Evolutionary conservation across 192 early-diverging fungal genomes (phyloP).

Genomic region (Linnemannia hyalina): DNA sequence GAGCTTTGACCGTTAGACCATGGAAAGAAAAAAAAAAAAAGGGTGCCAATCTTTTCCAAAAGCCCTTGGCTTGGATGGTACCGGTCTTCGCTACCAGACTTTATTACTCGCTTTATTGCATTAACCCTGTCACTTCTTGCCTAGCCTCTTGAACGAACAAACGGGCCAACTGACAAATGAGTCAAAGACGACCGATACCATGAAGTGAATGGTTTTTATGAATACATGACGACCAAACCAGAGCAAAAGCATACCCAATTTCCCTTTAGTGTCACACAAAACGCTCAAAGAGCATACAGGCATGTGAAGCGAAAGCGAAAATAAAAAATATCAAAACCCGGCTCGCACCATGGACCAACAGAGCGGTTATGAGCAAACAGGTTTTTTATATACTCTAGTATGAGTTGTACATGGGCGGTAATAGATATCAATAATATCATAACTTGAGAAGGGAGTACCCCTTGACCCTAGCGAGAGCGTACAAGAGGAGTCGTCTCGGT

Average conservation of each 20-base stretch:
- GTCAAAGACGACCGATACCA: too few species aligned
- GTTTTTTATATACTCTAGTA: neutral
- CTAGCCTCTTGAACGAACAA: neutral
- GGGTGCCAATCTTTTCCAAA: neutral
- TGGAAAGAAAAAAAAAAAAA: too few species aligned
- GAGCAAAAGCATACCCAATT: neutral
- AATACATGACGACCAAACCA: neutral
- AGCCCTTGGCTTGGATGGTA: too few species aligned
- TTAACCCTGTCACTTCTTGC: neutral
- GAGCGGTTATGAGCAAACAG: conserved; percentile 17
- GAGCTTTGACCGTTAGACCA: neutral
- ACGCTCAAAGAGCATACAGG: neutral
- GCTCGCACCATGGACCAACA: conserved; percentile 18
- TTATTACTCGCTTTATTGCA: neutral
- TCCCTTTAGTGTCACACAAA: neutral
- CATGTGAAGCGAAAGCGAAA: neutral
- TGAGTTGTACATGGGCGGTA: neutral
- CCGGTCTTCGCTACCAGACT: too few species aligned
- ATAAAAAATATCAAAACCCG: neutral
- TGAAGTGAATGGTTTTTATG: too few species aligned
- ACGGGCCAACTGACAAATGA: neutral
- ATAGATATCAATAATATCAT: neutral
- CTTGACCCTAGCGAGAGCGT: conserved; percentile 8
- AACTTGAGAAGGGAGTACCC: neutral
- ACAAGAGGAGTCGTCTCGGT: conserved; percentile 47